Evolutionary conservation across 305 asterid species (phyloP), one percentile per base, ranked within the genome.

Genomic region (Solanum hybrid): DNA sequence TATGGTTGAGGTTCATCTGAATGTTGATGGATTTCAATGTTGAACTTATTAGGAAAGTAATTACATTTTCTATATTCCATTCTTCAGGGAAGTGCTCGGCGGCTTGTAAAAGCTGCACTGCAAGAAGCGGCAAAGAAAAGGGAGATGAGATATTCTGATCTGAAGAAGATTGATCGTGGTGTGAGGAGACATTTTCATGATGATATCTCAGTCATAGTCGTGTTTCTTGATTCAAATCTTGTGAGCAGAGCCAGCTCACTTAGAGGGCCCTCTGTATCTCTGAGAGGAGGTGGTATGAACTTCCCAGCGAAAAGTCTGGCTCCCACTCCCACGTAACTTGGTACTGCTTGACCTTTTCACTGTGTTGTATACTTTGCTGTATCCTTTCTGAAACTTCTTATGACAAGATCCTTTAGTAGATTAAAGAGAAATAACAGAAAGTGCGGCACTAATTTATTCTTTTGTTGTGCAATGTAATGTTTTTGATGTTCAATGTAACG

Each of bases 101-200:
- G 91, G 92, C 93, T 93, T n/a, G 91, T 92, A 14, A 93, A 91
- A 89, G 78, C 92, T 78, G 93, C 95, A 90, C 79, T 92, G 86
- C 93, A 89, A 27, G 93, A 93, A 91, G 94, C 94, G 8, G 94
- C 94, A 32, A 93, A 93, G 93, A 93, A 93, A 73, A 89, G 95
- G 87, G 94, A 91, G 90, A 93, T 92, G 94, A 91, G 92, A 87
- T 92, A 91, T 88, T 91, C 94, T 51, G 94, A 93, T 78, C 77
- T 93, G 86, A 91, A 90, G 91, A 92, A 92, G 85, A 92, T 93
- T 36, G 95, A 91, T 24, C 91, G 94, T 15, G 95, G 95, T 7
- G 94, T 92, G 72, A 88, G 95, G 14, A 64, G 94, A 69, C 93
- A 92, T 91, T 93, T 92, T 85, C 95, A 93, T 64, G 94, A 93